phyloP scores from a whole-genome alignment of 208 protist species.

The Sergeia podlipaevii region DNA sequence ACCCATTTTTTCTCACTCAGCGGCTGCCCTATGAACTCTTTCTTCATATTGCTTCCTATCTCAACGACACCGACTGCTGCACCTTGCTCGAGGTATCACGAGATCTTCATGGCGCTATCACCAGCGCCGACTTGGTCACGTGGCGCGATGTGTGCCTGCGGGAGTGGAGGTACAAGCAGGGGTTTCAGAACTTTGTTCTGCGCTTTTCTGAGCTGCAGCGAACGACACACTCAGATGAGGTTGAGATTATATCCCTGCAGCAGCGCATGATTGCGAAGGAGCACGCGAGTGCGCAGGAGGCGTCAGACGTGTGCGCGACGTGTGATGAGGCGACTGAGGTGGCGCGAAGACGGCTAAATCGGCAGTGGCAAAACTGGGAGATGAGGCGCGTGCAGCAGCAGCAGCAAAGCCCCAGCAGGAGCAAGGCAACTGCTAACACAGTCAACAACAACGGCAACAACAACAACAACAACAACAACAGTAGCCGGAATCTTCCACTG shows the following conservation, averaged over 20 bases:
- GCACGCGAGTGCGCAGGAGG: constrained; percentile 17
- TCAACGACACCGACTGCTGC: constrained; percentile 40
- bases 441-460: neutral
- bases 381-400: neutral
- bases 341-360: constrained; percentile 7
- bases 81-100: constrained; percentile 61
- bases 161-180: constrained; percentile 57
- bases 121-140: constrained; percentile 40
- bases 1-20: neutral
- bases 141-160: constrained; percentile 60
- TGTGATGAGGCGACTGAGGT: constrained; percentile 30
- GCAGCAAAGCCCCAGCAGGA: neutral
- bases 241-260: constrained; percentile 40
- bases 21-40: constrained; percentile 49
- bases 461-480: constrained; percentile 13
- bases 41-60: constrained; percentile 44
- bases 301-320: constrained; percentile 31
- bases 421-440: constrained; percentile 2
- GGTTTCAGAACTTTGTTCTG: constrained; percentile 41
- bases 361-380: neutral
- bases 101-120: constrained; percentile 46
- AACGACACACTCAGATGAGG: constrained; percentile 29
- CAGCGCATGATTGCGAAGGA: constrained; percentile 46
- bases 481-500: neutral
- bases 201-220: constrained; percentile 20